These are phyloP conservation scores for Cenchrus fungigraminus DNA, from an alignment of 176 grass and related monocot genomes.

Conservation along the genomic window DNA sequence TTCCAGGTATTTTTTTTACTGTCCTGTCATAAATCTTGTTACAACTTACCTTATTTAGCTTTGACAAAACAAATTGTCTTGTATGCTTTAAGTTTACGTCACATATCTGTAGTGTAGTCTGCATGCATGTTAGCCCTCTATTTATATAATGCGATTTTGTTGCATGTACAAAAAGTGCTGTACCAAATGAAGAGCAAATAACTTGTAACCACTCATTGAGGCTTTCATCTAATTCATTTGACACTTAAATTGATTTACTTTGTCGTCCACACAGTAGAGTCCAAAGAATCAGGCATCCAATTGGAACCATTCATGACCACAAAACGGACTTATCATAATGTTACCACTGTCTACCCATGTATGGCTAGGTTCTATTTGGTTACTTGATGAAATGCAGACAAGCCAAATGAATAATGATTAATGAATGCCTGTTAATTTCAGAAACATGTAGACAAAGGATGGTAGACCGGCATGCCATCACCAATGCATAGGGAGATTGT, in stretches of 20 bases:
- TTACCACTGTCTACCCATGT: background rate
- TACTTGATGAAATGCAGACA: background rate
- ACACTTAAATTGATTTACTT: background rate
- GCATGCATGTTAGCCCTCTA: background rate
- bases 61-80: background rate
- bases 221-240: background rate
- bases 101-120: background rate
- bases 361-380: background rate
- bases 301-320: background rate
- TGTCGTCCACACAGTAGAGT: background rate
- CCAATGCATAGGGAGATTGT: background rate
- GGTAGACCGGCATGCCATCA: constrained; percentile 1
- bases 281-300: background rate
- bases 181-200: constrained; percentile 9
- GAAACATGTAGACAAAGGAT: constrained; percentile 2
- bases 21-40: background rate
- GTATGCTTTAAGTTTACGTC: background rate
- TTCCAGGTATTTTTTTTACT: constrained; percentile 60
- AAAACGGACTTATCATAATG: background rate
- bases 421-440: background rate
- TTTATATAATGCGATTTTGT: background rate
- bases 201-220: background rate
- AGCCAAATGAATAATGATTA: background rate
- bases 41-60: constrained; percentile 1
- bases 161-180: background rate